Evolutionary conservation across 23 red algal species (phyloP).

Genomic region (Gracilaria caudata): DNA sequence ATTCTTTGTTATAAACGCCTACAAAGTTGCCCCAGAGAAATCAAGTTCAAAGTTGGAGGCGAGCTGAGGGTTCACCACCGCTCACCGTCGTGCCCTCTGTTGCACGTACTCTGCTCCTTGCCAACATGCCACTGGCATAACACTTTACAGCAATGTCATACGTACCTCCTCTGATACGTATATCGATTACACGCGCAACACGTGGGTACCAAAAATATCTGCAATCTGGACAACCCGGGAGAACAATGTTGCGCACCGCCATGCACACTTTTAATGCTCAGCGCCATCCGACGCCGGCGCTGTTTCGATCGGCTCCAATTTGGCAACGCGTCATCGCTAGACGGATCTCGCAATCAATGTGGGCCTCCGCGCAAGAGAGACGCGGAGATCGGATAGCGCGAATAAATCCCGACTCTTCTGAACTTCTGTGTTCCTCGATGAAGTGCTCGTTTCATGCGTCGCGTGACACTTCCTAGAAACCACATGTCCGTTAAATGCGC

Average conservation of each 20-base stretch:
- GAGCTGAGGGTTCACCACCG: too few species aligned
- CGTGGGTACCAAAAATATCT: not conserved
- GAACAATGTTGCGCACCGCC: not conserved
- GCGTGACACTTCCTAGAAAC: slow-evolving; percentile 4
- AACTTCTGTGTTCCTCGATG: slow-evolving; percentile 19
- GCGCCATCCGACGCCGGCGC: too few species aligned
- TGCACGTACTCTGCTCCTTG: too few species aligned
- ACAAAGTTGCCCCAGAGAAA: too few species aligned
- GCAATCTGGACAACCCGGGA: not conserved
- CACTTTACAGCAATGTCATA: not conserved
- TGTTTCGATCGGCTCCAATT: not conserved
- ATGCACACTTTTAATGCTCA: not conserved
- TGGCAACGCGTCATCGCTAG: slow-evolving; percentile 40
- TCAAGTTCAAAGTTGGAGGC: too few species aligned
- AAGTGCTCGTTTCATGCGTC: slow-evolving; percentile 41
- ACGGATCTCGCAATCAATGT: slow-evolving; percentile 13
- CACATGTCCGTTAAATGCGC: not conserved
- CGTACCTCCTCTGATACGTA: not conserved
- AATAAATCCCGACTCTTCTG: slow-evolving; percentile 36
- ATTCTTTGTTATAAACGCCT: too few species aligned
- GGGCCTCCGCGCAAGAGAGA: slow-evolving; percentile 14
- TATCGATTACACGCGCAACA: not conserved
- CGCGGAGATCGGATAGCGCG: slow-evolving; percentile 20
- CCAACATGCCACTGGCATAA: too few species aligned
- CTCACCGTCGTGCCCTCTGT: too few species aligned